A percentile compares a stretch with the other conserved stretches of the same genome.
Conservation (phyloP, 306 rosid species). For the Arachis hypogaea region DNA sequence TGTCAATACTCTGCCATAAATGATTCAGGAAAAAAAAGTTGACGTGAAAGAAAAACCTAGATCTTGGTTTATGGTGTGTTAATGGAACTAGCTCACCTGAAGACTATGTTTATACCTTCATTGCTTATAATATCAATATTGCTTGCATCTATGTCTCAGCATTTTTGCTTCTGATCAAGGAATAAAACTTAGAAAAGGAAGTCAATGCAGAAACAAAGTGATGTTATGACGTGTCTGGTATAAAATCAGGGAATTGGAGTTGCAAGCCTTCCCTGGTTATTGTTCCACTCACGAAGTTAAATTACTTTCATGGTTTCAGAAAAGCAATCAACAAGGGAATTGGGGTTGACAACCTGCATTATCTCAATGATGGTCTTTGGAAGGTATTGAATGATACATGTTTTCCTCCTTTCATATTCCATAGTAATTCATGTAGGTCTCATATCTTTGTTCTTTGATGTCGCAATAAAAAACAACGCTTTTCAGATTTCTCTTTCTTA, state of each 20-base stretch:
- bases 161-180: conserved; percentile 27
- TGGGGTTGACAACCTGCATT: conserved; percentile 97
- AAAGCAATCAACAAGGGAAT: conserved; percentile 89
- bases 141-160: conserved; percentile 13
- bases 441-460: conserved; percentile 18
- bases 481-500: conserved; percentile 10
- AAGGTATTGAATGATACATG: conserved; percentile 60
- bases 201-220: conserved; percentile 10
- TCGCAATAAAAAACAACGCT: not conserved
- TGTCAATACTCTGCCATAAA: not conserved
- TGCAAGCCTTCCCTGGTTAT: conserved; percentile 23
- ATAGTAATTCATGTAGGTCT: not conserved
- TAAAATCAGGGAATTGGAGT: not conserved
- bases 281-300: conserved; percentile 32
- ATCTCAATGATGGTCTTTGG: conserved; percentile 99
- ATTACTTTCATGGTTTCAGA: conserved; percentile 56
- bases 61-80: not conserved
- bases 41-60: conserved; percentile 3
- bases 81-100: conserved; percentile 21
- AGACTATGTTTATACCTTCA: not conserved
- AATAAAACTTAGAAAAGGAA: not conserved
- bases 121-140: not conserved
- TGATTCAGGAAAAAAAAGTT: not conserved
- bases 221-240: not conserved
- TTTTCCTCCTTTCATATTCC: conserved; percentile 20